Percentiles rank a stretch among this genome's conserved stretches.
Conservation (phyloP, 345 rosid species). For the Mallotus nudiflorus region DNA sequence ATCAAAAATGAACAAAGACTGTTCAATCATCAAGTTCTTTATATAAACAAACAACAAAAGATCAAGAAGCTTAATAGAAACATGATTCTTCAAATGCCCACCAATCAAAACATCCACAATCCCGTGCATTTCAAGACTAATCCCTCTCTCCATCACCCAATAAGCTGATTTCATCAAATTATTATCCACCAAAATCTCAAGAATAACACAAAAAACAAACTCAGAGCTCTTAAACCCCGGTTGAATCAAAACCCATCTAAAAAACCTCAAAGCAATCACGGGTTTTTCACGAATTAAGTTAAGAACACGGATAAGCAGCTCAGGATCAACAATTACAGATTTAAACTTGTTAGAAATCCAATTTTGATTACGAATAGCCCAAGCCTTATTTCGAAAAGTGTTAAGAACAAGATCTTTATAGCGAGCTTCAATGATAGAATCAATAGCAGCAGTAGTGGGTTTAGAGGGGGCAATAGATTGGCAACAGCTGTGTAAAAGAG, state of each 20-base stretch:
- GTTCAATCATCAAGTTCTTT: conserved; percentile 50
- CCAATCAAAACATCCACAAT: conserved; percentile 55
- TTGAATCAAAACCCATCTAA: conserved; percentile 58
- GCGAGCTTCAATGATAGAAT: conserved; percentile 29
- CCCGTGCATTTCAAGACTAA: conserved; percentile 45
- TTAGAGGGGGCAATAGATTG: background rate
- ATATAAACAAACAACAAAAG: conserved; percentile 55
- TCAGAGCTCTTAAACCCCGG: conserved; percentile 43
- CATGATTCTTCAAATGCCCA: conserved; percentile 24
- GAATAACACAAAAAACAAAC: conserved; percentile 41
- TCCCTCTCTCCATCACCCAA: conserved; percentile 51
- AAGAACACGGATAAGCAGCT: conserved; percentile 52
- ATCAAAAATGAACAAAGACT: conserved; percentile 48
- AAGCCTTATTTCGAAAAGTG: conserved; percentile 35
- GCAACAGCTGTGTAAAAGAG: conserved; percentile 22
- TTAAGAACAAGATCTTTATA: conserved; percentile 50
- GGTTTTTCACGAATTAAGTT: conserved; percentile 48
- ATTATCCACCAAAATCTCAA: conserved; percentile 57
- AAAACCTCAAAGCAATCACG: conserved; percentile 50
- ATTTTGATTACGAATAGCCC: conserved; percentile 36
- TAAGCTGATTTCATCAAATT: conserved; percentile 48
- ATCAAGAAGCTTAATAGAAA: conserved; percentile 49
- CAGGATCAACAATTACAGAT: conserved; percentile 44
- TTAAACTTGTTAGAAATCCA: conserved; percentile 51
- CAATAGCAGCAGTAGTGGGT: background rate